These are phyloP conservation scores for Phragmites australis DNA, from an alignment of 176 grass and related monocot genomes.

Conservation along the genomic window DNA sequence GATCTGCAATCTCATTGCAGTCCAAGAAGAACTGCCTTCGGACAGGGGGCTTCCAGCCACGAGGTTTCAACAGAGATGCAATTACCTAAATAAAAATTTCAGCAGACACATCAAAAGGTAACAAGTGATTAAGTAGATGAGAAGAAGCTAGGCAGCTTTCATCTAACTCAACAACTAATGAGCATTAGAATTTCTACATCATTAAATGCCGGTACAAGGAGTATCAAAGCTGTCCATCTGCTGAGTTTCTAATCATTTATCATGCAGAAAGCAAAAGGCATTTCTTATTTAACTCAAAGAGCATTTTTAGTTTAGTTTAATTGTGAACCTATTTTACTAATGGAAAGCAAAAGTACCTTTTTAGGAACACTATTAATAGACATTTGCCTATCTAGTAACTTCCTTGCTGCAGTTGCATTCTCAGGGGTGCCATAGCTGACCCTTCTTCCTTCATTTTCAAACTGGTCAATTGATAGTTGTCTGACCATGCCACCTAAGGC, in stretches of 20 bases:
- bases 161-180: slow-evolving; percentile 11
- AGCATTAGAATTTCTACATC: not conserved
- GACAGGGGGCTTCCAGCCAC: slow-evolving; percentile 95
- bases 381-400: slow-evolving; percentile 95
- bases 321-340: slow-evolving; percentile 4
- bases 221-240: not conserved
- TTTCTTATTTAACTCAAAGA: slow-evolving; percentile 21
- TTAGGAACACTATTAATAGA: slow-evolving; percentile 97
- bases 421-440: slow-evolving; percentile 98
- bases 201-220: slow-evolving; percentile 11
- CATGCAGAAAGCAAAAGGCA: not conserved
- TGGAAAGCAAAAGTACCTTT: slow-evolving; percentile 58
- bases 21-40: slow-evolving; percentile 95
- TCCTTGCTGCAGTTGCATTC: slow-evolving; percentile 88
- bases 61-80: slow-evolving; percentile 87
- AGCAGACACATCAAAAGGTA: slow-evolving; percentile 20
- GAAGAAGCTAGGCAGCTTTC: not conserved
- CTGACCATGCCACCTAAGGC: slow-evolving; percentile 97
- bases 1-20: slow-evolving; percentile 96
- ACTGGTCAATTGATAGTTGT: slow-evolving; percentile 97
- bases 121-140: slow-evolving; percentile 5
- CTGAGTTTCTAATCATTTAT: slow-evolving; percentile 20
- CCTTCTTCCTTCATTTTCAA: slow-evolving; percentile 98
- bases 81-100: slow-evolving; percentile 65
- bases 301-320: not conserved